A percentile compares a stretch with the other conserved stretches of the same genome.
phyloP scores from a whole-genome alignment of 2,329 filamentous ascomycete genomes.

The Phyllosticta citriasiana region DNA sequence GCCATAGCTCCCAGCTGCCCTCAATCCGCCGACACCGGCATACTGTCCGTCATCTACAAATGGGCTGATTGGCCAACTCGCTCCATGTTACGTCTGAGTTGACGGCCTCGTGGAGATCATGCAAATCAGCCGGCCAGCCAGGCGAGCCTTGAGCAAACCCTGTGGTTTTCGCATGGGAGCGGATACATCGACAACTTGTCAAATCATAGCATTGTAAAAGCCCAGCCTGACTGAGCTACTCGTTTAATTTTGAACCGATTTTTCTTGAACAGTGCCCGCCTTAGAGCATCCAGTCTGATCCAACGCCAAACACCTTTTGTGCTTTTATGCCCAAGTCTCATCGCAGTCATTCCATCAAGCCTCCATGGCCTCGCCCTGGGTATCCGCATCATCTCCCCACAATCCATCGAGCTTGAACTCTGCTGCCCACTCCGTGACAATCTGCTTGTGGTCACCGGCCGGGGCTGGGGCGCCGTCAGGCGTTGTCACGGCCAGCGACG shows the following conservation, averaged over 20 bases:
- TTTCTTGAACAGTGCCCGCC: not conserved
- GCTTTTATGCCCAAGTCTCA: not conserved
- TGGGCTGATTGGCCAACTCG: not conserved
- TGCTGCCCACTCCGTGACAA: conserved; percentile 85
- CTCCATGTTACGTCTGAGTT: not conserved
- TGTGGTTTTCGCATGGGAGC: not conserved
- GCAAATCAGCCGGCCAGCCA: not conserved
- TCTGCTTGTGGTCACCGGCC: conserved; percentile 62
- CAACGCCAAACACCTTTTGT: conserved; percentile 9
- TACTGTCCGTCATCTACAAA: not conserved
- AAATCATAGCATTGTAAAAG: too few relatives aligned
- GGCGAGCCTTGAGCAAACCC: not conserved
- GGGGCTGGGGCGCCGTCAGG: conserved; percentile 18
- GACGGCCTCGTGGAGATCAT: not conserved
- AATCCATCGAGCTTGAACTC: conserved; percentile 93
- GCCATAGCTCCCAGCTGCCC: not conserved
- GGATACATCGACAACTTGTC: too few relatives aligned
- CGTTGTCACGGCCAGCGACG: conserved; percentile 14
- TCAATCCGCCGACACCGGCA: not conserved
- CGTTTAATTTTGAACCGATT: not conserved
- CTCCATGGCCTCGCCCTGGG: conserved; percentile 29
- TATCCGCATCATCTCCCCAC: conserved; percentile 59
- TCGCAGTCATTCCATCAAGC: conserved; percentile 4
- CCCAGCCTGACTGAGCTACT: too few relatives aligned
- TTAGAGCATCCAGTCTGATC: not conserved